Conservation (phyloP, 2,329 filamentous ascomycete species). For the Beauveria sp. region DNA sequence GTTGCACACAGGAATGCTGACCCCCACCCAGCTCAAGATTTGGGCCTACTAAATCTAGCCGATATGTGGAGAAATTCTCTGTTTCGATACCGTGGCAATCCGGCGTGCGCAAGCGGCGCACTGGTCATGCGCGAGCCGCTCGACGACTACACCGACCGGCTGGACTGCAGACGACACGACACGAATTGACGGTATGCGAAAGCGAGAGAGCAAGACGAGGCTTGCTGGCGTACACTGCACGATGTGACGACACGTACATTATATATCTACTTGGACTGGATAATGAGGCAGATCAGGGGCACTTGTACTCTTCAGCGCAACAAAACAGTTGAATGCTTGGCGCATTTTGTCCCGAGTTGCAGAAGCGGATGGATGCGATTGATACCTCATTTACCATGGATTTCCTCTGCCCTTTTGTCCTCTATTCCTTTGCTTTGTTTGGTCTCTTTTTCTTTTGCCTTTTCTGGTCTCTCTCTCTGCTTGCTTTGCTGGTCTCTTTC, state of each 20-base stretch:
- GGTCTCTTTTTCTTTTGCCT: not conserved
- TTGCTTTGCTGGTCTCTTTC: not conserved
- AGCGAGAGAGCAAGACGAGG: conserved; percentile 15
- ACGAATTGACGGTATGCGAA: conserved; percentile 5
- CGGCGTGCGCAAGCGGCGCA: conserved; percentile 2
- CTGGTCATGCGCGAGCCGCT: not conserved
- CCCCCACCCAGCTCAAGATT: conserved; percentile 62
- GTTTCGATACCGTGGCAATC: conserved; percentile 22
- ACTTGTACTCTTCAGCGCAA: not conserved
- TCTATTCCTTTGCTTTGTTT: not conserved
- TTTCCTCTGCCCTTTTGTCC: not conserved
- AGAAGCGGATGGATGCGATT: conserved; percentile 25
- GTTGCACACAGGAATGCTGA: conserved; percentile 24
- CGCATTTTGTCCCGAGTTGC: not conserved
- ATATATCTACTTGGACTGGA: conserved; percentile 21
- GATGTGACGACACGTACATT: conserved; percentile 29
- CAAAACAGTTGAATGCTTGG: conserved; percentile 1
- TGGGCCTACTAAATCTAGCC: conserved; percentile 62
- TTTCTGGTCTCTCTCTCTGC: not conserved
- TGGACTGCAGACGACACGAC: not conserved
- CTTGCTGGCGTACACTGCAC: conserved; percentile 31
- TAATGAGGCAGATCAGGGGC: conserved; percentile 2
- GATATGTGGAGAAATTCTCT: conserved; percentile 15
- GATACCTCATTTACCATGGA: conserved; percentile 25
- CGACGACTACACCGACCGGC: not conserved